Base-by-base conservation (phyloP, 2,329 filamentous ascomycete species). In the Penicillium palitans region DNA sequence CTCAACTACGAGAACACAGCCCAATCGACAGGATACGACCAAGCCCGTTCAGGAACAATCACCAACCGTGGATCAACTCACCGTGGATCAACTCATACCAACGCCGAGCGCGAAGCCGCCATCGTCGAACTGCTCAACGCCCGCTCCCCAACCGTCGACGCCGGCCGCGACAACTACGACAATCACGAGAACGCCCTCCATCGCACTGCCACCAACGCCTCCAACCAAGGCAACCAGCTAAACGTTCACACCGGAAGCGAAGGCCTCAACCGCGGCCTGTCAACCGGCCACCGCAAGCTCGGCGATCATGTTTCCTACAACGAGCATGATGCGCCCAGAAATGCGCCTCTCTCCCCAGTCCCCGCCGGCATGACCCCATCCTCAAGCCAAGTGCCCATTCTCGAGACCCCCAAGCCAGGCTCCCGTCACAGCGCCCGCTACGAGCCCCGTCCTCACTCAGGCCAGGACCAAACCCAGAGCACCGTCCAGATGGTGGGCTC, bases 281-380 rank as follows among this genome's bases (percentile, higher is more conserved):
- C 76, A 3, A 76, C 72, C 4, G 76, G 76, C 31, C 73, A 75
- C 45, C 75, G 77, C 40, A 75, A 71, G 56, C 61, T 66, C 44
- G 69, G 65, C 27, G 52, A 58, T 5, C 64, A 58, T 21, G 63
- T 54, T 40, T 65, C 68, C 3, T 61, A 60, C 49, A 45, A 55
- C 45, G 54, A 66, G 6, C 57, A 60, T 2, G 61, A 55, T 2
- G 5, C 5, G 15, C 52, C 39, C 25, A 50, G 59, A 29, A 51
- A 61, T 44, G 19, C 61, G 21, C 55, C 58, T n/a, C 64, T 65
- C 29, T 65, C 65, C 39, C 59, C 65, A 1, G 60, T 65, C 15
- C 50, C 39, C 5, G 60, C 56, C 15, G 65, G 63, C 45, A 61
- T 66, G 58, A 66, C 61, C 35, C 61, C 63, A 1, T 66, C 65